phyloP scores from a whole-genome alignment of 257 asterid species.

The Ballota nigra region DNA sequence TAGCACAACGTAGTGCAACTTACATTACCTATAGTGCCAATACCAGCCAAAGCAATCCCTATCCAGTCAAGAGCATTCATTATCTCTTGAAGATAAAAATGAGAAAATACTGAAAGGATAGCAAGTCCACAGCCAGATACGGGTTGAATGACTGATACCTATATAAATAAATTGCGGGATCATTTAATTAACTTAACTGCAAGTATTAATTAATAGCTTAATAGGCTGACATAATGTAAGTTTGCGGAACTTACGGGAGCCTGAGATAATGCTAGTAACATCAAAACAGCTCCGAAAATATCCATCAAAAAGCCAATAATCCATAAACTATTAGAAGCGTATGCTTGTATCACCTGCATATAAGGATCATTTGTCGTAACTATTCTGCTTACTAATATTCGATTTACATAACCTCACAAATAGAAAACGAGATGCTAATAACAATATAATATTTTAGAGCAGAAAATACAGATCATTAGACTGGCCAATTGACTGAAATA shows the following conservation, averaged over 20 bases:
- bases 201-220: not conserved
- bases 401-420: not conserved
- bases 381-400: not conserved
- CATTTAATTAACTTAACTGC: not conserved
- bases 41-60: slow-evolving; percentile 88
- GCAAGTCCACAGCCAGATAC: slow-evolving; percentile 99
- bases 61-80: slow-evolving; percentile 96
- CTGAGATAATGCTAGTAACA: slow-evolving; percentile 90
- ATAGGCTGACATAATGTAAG: not conserved
- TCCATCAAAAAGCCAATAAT: slow-evolving; percentile 86
- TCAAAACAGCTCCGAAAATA: slow-evolving; percentile 87
- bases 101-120: slow-evolving; percentile 92
- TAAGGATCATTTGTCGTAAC: not conserved
- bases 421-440: no score
- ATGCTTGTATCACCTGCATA: slow-evolving; percentile 83
- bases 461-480: no score
- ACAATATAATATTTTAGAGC: no score
- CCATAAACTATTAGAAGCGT: slow-evolving; percentile 89
- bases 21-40: slow-evolving; percentile 96
- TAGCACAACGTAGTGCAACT: slow-evolving; percentile 17
- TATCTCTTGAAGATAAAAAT: slow-evolving; percentile 92
- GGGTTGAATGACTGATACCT: slow-evolving; percentile 98
- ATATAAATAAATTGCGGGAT: slow-evolving; percentile 12
- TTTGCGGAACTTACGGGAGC: slow-evolving; percentile 68
- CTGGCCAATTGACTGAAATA: no score